Percentiles rank a stretch among this genome's conserved stretches.
phyloP scores from a whole-genome alignment of 1,139 yeast genomes.

The Kodamaea plutei region DNA sequence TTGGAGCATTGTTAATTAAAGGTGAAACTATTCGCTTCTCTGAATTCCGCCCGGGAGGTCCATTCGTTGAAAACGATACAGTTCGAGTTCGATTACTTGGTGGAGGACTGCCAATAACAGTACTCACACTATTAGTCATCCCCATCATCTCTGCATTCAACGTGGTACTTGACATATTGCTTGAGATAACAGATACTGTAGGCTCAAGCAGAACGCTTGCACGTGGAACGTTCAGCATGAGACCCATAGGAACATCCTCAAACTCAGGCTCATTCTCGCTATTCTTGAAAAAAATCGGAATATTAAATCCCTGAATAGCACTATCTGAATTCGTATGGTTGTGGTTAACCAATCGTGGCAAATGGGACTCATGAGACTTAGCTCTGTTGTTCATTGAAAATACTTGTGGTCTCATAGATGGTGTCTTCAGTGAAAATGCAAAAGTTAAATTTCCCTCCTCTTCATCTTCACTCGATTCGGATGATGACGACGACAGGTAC shows the following conservation, averaged over 20 bases:
- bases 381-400: constrained; percentile 34
- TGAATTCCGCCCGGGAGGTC: constrained; percentile 6
- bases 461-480: constrained; percentile 19
- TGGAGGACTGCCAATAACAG: constrained; percentile 2
- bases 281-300: constrained; percentile 29
- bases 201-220: constrained; percentile 18
- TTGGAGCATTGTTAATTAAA: constrained; percentile 22
- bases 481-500: constrained; percentile 14
- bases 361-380: constrained; percentile 43
- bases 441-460: constrained; percentile 51
- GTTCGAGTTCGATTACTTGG: neutral
- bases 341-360: constrained; percentile 23
- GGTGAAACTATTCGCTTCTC: constrained; percentile 17
- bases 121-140: constrained; percentile 2
- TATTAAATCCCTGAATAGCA: constrained; percentile 14
- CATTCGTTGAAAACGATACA: neutral
- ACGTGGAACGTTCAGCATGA: constrained; percentile 22
- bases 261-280: constrained; percentile 27
- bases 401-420: constrained; percentile 36
- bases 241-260: constrained; percentile 42
- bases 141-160: constrained; percentile 15
- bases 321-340: constrained; percentile 8
- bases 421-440: constrained; percentile 46
- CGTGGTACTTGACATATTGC: constrained; percentile 21
- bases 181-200: constrained; percentile 12